phyloP scores from a whole-genome alignment of 352 stramenopile species.

The Phytophthora colocasiae region DNA sequence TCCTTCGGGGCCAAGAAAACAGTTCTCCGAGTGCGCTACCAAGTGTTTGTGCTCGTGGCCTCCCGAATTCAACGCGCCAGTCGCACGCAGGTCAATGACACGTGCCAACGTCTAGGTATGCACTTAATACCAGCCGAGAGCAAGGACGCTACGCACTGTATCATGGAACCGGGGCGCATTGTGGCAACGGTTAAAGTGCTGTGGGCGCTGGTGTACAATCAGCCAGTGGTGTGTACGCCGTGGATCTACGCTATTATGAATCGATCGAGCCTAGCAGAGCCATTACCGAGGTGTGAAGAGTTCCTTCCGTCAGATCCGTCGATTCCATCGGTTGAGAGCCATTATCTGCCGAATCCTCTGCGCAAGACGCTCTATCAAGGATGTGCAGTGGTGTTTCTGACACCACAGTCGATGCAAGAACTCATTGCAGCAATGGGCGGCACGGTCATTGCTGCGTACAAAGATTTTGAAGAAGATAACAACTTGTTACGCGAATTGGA shows the following conservation, averaged over 20 bases:
- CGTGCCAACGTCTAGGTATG: conserved; percentile 85
- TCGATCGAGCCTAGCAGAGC: conserved; percentile 76
- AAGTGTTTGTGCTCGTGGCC: conserved; percentile 80
- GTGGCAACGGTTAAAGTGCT: conserved; percentile 88
- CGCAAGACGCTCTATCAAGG: conserved; percentile 80
- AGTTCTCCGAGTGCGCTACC: conserved; percentile 82
- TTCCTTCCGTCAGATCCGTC: conserved; percentile 71
- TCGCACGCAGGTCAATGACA: conserved; percentile 69
- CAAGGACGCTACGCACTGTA: conserved; percentile 82
- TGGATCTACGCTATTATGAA: conserved; percentile 85
- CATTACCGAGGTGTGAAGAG: conserved; percentile 77
- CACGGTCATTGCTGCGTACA: conserved; percentile 68
- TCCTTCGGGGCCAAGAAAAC: conserved; percentile 88
- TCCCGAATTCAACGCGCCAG: conserved; percentile 74
- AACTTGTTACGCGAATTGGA: conserved; percentile 64
- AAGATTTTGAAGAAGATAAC: conserved; percentile 60
- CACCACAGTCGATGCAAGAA: conserved; percentile 77
- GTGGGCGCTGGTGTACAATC: conserved; percentile 87
- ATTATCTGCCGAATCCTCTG: conserved; percentile 79
- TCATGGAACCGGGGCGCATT: conserved; percentile 85
- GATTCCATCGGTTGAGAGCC: conserved; percentile 61
- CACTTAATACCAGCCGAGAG: conserved; percentile 67
- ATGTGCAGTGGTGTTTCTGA: conserved; percentile 79
- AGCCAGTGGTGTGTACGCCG: conserved; percentile 80
- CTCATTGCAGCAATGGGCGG: conserved; percentile 81